Evolutionary conservation across 805 yeast species (phyloP).

Genomic region (Starmerella stigmatis): DNA sequence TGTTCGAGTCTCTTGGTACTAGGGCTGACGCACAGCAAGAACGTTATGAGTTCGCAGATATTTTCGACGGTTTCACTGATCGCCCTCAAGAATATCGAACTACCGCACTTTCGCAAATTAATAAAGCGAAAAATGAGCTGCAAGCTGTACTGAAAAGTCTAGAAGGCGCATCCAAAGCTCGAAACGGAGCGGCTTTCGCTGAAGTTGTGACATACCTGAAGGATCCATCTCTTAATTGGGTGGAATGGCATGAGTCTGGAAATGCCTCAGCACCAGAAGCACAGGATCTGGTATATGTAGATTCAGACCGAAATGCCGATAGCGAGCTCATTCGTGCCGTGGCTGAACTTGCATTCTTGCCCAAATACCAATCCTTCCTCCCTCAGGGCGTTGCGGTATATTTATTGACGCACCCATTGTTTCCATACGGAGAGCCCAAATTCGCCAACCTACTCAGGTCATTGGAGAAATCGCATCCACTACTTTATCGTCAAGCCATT

Average conservation of each 20-base stretch:
- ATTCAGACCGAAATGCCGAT: conserved; percentile 57
- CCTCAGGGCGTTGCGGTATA: conserved; percentile 58
- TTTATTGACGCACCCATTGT: conserved; percentile 76
- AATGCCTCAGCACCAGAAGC: conserved; percentile 25
- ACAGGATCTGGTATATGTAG: conserved; percentile 45
- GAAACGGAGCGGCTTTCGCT: conserved; percentile 21
- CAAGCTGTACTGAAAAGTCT: conserved; percentile 35
- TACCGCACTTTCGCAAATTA: conserved; percentile 32
- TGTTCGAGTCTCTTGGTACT: conserved; percentile 24
- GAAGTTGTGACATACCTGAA: conserved; percentile 20
- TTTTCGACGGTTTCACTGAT: conserved; percentile 32
- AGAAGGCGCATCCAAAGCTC: conserved; percentile 35
- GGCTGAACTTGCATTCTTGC: conserved; percentile 36
- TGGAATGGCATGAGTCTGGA: conserved; percentile 12
- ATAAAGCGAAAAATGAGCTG: conserved; percentile 31
- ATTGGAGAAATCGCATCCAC: conserved; percentile 43
- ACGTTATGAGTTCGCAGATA: conserved; percentile 26
- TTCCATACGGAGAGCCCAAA: conserved; percentile 44
- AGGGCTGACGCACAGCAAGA: conserved; percentile 16
- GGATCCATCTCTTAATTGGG: conserved; percentile 11
- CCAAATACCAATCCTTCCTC: conserved; percentile 23
- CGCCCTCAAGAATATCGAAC: conserved; percentile 4
- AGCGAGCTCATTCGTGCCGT: conserved; percentile 42
- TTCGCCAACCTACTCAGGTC: conserved; percentile 41
- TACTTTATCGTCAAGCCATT: conserved; percentile 69